Percentiles rank a stretch among this genome's conserved stretches.
phyloP scores from a whole-genome alignment of 345 rosid species.

The Nasturtium officinale region DNA sequence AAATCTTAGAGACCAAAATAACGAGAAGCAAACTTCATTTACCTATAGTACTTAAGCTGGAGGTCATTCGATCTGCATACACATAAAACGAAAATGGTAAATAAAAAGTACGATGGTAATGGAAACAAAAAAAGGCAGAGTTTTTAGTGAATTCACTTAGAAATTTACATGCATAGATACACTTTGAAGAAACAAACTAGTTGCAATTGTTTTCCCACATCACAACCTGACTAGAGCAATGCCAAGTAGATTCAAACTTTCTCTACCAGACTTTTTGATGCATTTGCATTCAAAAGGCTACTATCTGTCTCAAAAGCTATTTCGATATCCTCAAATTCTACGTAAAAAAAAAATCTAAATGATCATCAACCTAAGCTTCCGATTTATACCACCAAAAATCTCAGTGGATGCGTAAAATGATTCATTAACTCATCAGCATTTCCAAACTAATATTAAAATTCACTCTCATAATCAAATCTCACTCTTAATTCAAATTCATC shows the following conservation, averaged over 20 bases:
- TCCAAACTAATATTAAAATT: neutral
- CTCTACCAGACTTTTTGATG: neutral
- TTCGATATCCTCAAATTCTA: constrained; percentile 16
- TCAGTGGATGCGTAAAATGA: constrained; percentile 42
- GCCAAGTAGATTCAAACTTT: neutral
- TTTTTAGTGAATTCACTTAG: neutral
- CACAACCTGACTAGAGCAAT: constrained; percentile 20
- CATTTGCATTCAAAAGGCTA: neutral
- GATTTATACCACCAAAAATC: constrained; percentile 35
- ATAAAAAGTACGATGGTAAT: neutral
- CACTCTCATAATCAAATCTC: constrained; percentile 13
- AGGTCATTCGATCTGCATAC: constrained; percentile 57
- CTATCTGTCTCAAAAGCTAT: neutral
- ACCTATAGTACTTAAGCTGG: constrained; percentile 48
- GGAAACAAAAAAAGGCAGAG: constrained; percentile 15
- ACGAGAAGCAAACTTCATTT: constrained; percentile 39
- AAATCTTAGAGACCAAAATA: constrained; percentile 44
- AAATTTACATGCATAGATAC: neutral
- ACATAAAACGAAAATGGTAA: constrained; percentile 29
- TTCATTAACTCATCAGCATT: constrained; percentile 24
- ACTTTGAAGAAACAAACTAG: constrained; percentile 10
- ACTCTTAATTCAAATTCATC: constrained; percentile 29
- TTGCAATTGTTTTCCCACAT: neutral
- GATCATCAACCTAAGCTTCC: constrained; percentile 47
- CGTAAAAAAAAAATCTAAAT: neutral